These are phyloP conservation scores for Penicillium cataractarum DNA, from an alignment of 495 filamentous ascomycete genomes.

Conservation along the genomic window DNA sequence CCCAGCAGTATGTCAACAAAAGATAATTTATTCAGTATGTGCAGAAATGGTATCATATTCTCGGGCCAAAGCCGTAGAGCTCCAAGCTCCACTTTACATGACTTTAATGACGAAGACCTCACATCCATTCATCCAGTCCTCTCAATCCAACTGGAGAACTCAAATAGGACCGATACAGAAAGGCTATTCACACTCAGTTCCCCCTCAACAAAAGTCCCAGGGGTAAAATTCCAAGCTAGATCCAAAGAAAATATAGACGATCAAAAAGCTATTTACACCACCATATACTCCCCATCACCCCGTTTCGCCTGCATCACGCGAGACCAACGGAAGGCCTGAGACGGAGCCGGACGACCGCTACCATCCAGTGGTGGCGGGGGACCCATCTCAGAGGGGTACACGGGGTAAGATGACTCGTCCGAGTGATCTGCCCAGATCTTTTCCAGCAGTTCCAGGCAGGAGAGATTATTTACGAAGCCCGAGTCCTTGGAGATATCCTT, in stretches of 20 bases:
- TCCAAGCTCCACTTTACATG: not conserved
- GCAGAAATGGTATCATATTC: slow-evolving; percentile 32
- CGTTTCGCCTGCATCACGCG: slow-evolving; percentile 68
- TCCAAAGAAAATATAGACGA: not conserved
- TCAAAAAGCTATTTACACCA: slow-evolving; percentile 56
- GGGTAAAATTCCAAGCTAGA: not conserved
- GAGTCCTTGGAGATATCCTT: slow-evolving; percentile 83
- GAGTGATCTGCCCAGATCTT: slow-evolving; percentile 71
- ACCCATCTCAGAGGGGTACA: slow-evolving; percentile 26
- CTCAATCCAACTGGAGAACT: not conserved
- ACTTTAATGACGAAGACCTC: slow-evolving; percentile 11
- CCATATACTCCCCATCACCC: slow-evolving; percentile 83
- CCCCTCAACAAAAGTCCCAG: not conserved
- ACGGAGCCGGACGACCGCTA: slow-evolving; percentile 18
- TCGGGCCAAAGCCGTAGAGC: slow-evolving; percentile 17
- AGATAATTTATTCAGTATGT: too few relatives aligned
- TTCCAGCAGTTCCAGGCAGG: slow-evolving; percentile 83
- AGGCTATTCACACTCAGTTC: not conserved
- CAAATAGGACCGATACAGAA: not conserved
- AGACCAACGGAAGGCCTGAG: slow-evolving; percentile 73
- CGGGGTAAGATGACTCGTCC: slow-evolving; percentile 25
- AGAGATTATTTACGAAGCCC: slow-evolving; percentile 90
- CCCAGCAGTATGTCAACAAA: not conserved
- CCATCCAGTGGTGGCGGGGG: slow-evolving; percentile 25
- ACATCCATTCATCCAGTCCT: slow-evolving; percentile 11